phyloP scores from a whole-genome alignment of 805 yeast species.

The Helenozyma rhizophorensis region DNA sequence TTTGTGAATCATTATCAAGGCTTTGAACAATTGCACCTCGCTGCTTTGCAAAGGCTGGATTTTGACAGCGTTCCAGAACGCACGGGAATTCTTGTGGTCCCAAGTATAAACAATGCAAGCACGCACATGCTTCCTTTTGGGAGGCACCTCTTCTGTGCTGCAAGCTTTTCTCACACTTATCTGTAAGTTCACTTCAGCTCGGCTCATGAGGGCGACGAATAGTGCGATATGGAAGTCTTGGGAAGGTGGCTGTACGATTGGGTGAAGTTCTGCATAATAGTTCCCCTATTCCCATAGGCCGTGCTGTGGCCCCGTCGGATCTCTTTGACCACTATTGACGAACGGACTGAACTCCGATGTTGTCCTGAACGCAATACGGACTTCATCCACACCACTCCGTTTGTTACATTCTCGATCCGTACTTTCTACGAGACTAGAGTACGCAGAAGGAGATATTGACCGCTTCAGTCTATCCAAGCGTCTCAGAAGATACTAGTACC shows the following conservation, averaged over 20 bases:
- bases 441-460: no score
- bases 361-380: no score
- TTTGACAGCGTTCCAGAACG: slow-evolving; percentile 81
- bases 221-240: slow-evolving; percentile 1
- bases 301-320: no score
- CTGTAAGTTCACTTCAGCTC: slow-evolving; percentile 45
- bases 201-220: slow-evolving; percentile 27
- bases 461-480: no score
- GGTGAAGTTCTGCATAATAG: neutral
- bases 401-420: no score
- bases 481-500: no score
- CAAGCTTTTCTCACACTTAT: slow-evolving; percentile 78
- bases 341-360: no score
- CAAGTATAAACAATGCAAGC: slow-evolving; percentile 94
- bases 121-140: slow-evolving; percentile 93
- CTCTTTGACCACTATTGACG: no score
- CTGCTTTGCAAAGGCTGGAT: slow-evolving; percentile 75
- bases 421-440: no score
- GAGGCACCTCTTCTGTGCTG: slow-evolving; percentile 80
- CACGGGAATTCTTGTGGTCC: slow-evolving; percentile 84
- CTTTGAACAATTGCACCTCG: slow-evolving; percentile 81
- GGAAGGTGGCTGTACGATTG: neutral
- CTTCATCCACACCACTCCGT: no score
- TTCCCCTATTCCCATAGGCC: no score
- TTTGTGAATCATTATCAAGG: slow-evolving; percentile 80